Base-by-base conservation (phyloP, 1,139 yeast genomes). In the Yamadazyma mexicana region DNA sequence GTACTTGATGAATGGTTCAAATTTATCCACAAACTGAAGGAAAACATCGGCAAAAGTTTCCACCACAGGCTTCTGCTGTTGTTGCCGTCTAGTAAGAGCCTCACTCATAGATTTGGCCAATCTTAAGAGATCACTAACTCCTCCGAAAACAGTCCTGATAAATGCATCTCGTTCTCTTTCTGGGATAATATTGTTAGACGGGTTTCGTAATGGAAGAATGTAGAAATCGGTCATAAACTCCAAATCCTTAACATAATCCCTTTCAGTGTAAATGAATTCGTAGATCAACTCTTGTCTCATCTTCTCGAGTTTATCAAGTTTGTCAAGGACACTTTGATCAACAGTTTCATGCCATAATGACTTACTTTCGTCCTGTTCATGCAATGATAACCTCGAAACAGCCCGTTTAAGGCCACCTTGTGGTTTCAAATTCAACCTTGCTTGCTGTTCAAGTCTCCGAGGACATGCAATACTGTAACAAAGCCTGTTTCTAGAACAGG, bases 401-500 rank as follows among this genome's bases (percentile, higher is more conserved):
- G 95, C 89, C 32, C 96, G 73, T 48, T 82, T 79, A 52, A 92
- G 73, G 1, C 95, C 95, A 30, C 96, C 92, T 53, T 87, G 87
- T 6, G 95, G 89, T 59, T 88, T 87, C 79, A 87, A 74, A 54
- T 89, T 88, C 44, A 88, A 73, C 42, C 98, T 73, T 2, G 96
- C 96, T 58, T 92, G 98, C 60, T 92, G 98, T 62, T 92, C 98
- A 37, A 92, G 69, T 49, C 98, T 77, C 51, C 97, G 77, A 9
- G 98, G 98, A 65, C 98, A 92, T n/a, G 97, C 95, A 51, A 92
- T 91, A 39, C 96, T 86, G 62, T 92, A 92, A 64, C 98, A 92
- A 33, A 92, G 69, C 27, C 79, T 74, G 56, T 88, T 95, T 40
- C 95, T 71, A 4, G 96, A 84, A 66, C 98, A 92, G 0, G 98